A percentile compares a stretch with the other conserved stretches of the same genome.
Conservation (phyloP, 1,139 yeast genomes). For the Suhomyces bribrorum region DNA sequence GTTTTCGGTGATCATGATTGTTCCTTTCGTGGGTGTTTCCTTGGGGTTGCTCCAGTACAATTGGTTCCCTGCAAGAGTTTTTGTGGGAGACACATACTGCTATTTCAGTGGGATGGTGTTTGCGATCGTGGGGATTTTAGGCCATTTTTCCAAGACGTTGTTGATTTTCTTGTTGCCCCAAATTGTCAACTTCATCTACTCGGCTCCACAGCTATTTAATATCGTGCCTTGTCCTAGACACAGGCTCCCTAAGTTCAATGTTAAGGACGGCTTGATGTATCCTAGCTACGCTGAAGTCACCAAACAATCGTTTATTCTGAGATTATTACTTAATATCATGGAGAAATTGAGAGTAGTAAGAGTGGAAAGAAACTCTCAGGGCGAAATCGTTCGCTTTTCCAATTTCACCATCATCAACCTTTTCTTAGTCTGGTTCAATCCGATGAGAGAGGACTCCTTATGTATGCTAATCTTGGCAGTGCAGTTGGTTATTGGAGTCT, state of each 20-base stretch:
- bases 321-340: slow-evolving; percentile 34
- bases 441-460: slow-evolving; percentile 77
- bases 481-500: slow-evolving; percentile 67
- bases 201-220: slow-evolving; percentile 85
- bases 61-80: slow-evolving; percentile 89
- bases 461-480: slow-evolving; percentile 58
- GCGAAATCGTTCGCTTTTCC: slow-evolving; percentile 53
- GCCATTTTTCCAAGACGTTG: slow-evolving; percentile 93
- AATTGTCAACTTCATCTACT: slow-evolving; percentile 82
- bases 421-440: slow-evolving; percentile 82
- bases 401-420: slow-evolving; percentile 88
- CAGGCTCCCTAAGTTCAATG: slow-evolving; percentile 77
- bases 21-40: slow-evolving; percentile 89
- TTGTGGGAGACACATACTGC: slow-evolving; percentile 98
- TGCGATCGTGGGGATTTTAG: slow-evolving; percentile 93
- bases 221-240: slow-evolving; percentile 95
- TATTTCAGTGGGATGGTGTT: slow-evolving; percentile 98
- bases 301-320: slow-evolving; percentile 17
- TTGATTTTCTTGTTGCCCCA: slow-evolving; percentile 86
- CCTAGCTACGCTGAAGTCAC: slow-evolving; percentile 52
- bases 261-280: slow-evolving; percentile 67
- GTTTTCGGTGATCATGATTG: slow-evolving; percentile 72
- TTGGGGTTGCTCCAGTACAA: slow-evolving; percentile 74
- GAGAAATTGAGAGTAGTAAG: slow-evolving; percentile 52
- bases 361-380: slow-evolving; percentile 37